Conservation (phyloP, 2,329 filamentous ascomycete species). For the Fusarium sp. region DNA sequence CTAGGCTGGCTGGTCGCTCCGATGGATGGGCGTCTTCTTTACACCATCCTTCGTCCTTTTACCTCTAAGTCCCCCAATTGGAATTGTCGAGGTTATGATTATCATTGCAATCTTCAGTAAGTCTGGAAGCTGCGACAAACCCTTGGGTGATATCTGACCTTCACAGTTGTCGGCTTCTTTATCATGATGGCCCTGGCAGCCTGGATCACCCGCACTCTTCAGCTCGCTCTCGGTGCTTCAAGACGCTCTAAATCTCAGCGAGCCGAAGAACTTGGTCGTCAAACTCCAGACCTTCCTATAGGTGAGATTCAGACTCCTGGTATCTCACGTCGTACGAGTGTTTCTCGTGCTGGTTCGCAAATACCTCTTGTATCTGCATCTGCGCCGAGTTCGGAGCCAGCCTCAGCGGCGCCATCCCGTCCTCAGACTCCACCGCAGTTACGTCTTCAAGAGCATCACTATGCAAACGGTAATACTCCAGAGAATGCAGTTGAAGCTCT, state of each 20-base stretch:
- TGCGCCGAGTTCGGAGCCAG: conserved; percentile 30
- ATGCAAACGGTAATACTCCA: conserved; percentile 36
- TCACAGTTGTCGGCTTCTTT: conserved; percentile 66
- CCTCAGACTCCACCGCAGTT: conserved; percentile 46
- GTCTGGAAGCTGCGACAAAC: conserved; percentile 33
- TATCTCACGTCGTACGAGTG: conserved; percentile 42
- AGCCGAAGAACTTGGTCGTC: conserved; percentile 59
- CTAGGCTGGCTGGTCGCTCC: conserved; percentile 67
- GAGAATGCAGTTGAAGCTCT: conserved; percentile 40
- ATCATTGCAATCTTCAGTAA: conserved; percentile 70
- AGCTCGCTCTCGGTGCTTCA: conserved; percentile 63
- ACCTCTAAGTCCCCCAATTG: conserved; percentile 66
- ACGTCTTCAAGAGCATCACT: conserved; percentile 48
- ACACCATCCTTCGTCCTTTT: conserved; percentile 70
- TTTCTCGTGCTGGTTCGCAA: conserved; percentile 45
- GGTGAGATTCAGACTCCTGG: conserved; percentile 45
- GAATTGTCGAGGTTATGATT: conserved; percentile 66
- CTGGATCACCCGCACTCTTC: conserved; percentile 66
- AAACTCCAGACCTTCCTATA: conserved; percentile 62
- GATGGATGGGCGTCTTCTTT: conserved; percentile 71
- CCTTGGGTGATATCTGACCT: not conserved
- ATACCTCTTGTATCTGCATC: conserved; percentile 36
- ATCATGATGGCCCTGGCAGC: conserved; percentile 65
- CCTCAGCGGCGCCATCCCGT: conserved; percentile 40
- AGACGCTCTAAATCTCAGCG: conserved; percentile 65